Base-by-base conservation (phyloP, 192 early-diverging fungal species). In the Chytriomyces sp. region DNA sequence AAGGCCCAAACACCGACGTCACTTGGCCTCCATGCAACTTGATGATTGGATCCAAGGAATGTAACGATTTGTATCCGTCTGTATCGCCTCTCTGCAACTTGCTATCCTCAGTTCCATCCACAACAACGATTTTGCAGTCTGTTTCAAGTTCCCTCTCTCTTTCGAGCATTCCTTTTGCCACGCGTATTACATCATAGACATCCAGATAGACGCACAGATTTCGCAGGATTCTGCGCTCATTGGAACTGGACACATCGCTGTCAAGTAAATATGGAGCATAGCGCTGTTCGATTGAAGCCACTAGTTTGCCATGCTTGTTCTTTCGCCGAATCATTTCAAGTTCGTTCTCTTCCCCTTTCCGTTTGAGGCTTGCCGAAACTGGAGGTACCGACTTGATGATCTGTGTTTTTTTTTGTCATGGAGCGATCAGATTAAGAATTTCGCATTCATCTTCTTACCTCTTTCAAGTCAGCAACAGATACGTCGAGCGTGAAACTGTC, bases 401-500 rank as follows among this genome's bases (percentile, higher is more conserved):
- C 10, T 64, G 59, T 46, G 24, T 45, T 10, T 10, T 6, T 28
- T 8, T 28, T 75, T 45, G 73, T n/a, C 26, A 10, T n/a, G 18
- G 2, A 23, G 59, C 67, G 3, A 0, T 47, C 50, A 80, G 8
- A 79, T 28, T 28, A 45, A 61, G 28, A 79, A 62, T 67, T 48
- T 9, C 28, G 64, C 20, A 47, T 24, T 10, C 81, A 81, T 13
- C 57, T 64, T 82, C 50, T 61, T 83, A 92, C 91, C 78, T 93
- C 89, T 72, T 85, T 77, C 35, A 94, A 75, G 1, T 68, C 77
- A 20, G 80, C 77, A 5, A 69, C 76, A 28, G 83, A 86, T 0
- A 92, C 72, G 16, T 88, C 84, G 26, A 91, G 89, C 1, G 80
- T 86, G 73, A 87, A 95, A 24, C 86, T 88, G 72, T 95, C 94